Percentiles rank a stretch among this genome's conserved stretches.
These are phyloP conservation scores for Talaromyces stipitatus DNA, from an alignment of 495 filamentous ascomycete genomes.

Conservation along the genomic window DNA sequence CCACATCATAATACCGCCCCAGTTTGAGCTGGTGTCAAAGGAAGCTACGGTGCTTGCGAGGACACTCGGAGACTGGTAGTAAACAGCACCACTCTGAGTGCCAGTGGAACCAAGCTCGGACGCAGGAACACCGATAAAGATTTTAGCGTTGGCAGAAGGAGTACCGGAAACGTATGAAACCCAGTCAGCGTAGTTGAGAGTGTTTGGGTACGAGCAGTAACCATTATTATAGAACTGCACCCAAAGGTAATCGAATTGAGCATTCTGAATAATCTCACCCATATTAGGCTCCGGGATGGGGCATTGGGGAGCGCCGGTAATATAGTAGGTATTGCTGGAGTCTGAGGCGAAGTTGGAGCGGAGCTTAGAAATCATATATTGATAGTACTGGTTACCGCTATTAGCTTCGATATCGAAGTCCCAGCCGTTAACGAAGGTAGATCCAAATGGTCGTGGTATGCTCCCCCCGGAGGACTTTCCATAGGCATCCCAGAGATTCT, in stretches of 20 bases:
- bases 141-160: constrained; percentile 30
- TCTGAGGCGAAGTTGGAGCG: constrained; percentile 39
- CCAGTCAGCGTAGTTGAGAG: constrained; percentile 38
- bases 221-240: constrained; percentile 43
- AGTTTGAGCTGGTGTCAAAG: constrained; percentile 24
- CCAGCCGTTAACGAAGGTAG: constrained; percentile 49
- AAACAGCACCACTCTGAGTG: constrained; percentile 24
- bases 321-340: constrained; percentile 40
- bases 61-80: constrained; percentile 33
- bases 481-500: constrained; percentile 47
- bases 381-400: constrained; percentile 28
- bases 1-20: constrained; percentile 52
- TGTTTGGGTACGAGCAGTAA: constrained; percentile 18
- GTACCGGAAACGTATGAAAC: constrained; percentile 29
- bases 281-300: constrained; percentile 47
- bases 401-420: constrained; percentile 41
- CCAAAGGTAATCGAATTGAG: constrained; percentile 31
- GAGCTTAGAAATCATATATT: constrained; percentile 35
- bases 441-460: constrained; percentile 43
- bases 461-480: constrained; percentile 28
- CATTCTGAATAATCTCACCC: constrained; percentile 24
- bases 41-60: constrained; percentile 26
- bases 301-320: constrained; percentile 52
- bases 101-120: constrained; percentile 33
- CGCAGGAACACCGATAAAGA: constrained; percentile 43